These are phyloP conservation scores for Lippia alba DNA, from an alignment of 305 asterid genomes.

Conservation along the genomic window DNA sequence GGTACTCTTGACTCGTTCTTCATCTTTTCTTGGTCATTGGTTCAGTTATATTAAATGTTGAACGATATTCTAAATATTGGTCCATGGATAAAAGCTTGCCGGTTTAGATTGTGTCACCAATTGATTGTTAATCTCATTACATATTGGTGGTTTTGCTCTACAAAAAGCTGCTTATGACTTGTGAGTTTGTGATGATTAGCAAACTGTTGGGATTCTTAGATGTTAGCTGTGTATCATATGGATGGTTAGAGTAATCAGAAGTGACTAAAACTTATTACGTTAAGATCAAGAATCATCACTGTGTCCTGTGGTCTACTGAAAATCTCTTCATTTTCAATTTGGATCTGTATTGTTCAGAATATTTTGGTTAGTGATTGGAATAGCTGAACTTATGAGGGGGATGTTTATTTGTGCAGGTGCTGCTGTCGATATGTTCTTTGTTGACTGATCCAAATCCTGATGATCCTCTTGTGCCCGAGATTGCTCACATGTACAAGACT, in stretches of 20 bases:
- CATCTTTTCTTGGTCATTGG: too few species aligned
- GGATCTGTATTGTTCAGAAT: neutral
- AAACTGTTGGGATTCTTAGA: neutral
- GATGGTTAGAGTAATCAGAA: too few species aligned
- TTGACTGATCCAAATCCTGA: constrained; percentile 64
- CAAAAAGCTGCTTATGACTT: neutral
- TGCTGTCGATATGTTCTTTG: constrained; percentile 34
- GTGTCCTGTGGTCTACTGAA: neutral
- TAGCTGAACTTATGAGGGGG: neutral
- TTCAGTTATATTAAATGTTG: too few species aligned
- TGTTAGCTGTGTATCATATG: neutral
- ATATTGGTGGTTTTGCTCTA: neutral
- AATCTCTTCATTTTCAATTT: too few species aligned
- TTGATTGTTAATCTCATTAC: neutral
- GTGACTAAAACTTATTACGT: neutral
- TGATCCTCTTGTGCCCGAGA: constrained; percentile 64
- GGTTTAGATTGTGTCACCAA: too few species aligned
- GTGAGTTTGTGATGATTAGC: neutral
- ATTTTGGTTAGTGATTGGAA: too few species aligned
- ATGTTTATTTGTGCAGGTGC: constrained; percentile 36
- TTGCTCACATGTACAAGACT: constrained; percentile 58
- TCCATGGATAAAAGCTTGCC: neutral
- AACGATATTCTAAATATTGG: too few species aligned
- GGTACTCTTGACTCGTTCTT: constrained; percentile 40
- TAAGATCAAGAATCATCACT: neutral